These are phyloP conservation scores for Scenedesmus sp. DNA, from an alignment of 163 green algal genomes.

Conservation along the genomic window DNA sequence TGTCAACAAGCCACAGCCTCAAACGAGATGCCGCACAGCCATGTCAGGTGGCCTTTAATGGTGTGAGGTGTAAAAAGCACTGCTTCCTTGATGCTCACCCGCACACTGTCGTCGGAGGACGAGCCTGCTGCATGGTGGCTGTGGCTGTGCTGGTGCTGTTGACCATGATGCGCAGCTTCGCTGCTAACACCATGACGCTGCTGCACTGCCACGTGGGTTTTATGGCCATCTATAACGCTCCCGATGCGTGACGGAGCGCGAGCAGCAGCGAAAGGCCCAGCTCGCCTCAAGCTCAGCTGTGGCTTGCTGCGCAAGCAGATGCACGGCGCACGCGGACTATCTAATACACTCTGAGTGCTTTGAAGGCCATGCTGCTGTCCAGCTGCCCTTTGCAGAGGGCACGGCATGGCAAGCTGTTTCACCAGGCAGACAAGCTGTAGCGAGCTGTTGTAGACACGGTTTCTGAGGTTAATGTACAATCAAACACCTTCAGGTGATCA, in stretches of 20 bases:
- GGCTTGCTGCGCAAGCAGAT: not conserved
- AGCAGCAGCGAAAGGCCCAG: not conserved
- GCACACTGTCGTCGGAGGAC: not conserved
- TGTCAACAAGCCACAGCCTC: not conserved
- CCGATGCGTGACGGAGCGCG: not conserved
- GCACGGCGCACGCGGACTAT: not conserved
- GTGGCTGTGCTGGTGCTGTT: not conserved
- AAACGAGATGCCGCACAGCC: not conserved
- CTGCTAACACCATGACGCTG: not conserved
- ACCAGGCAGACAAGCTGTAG: not conserved
- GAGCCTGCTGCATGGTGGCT: conserved; percentile 8
- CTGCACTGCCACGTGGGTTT: not conserved
- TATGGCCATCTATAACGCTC: not conserved
- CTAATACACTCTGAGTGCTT: not conserved
- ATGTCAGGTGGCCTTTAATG: not conserved
- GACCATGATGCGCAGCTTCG: conserved; percentile 7
- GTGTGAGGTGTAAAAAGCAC: not conserved
- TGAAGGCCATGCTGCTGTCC: not conserved
- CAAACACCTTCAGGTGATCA: not conserved
- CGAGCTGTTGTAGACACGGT: not conserved
- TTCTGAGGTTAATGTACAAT: not conserved
- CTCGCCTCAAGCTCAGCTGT: not conserved
- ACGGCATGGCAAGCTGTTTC: conserved; percentile 11
- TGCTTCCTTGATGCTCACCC: not conserved
- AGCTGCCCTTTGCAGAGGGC: not conserved